A percentile compares a stretch with the other conserved stretches of the same genome.
phyloP scores from a whole-genome alignment of 345 rosid species.

The Lepidium sativum region DNA sequence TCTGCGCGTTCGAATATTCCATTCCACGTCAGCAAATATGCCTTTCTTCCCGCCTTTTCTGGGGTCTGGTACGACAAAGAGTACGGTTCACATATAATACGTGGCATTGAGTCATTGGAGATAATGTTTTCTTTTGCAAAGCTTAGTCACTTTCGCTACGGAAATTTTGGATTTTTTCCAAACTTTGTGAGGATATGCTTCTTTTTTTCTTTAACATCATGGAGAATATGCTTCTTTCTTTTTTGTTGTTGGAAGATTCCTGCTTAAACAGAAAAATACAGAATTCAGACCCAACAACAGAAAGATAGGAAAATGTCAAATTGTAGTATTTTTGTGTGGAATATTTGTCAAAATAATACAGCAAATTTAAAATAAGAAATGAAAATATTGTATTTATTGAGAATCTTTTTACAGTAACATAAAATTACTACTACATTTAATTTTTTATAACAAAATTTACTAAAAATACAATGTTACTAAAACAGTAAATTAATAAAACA shows the following conservation, averaged over 20 bases:
- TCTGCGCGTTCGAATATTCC: conserved; percentile 29
- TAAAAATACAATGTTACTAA: too few relatives aligned
- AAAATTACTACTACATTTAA: too few relatives aligned
- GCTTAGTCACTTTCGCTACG: not conserved
- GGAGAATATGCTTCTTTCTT: too few relatives aligned
- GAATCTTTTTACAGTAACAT: too few relatives aligned
- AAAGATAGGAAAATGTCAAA: not conserved
- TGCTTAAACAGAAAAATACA: not conserved
- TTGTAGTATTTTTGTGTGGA: not conserved
- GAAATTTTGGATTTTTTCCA: not conserved
- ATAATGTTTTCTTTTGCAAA: not conserved
- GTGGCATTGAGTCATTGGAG: conserved; percentile 19
- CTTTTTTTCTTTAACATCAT: too few relatives aligned
- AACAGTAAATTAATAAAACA: too few relatives aligned
- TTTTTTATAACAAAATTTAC: too few relatives aligned
- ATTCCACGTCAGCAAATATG: conserved; percentile 22
- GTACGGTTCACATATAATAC: conserved; percentile 16
- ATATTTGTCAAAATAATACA: not conserved
- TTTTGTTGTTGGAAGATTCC: conserved; percentile 4
- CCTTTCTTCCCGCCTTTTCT: conserved; percentile 20
- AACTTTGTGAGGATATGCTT: not conserved
- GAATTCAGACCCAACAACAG: not conserved
- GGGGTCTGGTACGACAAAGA: conserved; percentile 17
- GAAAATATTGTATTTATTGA: too few relatives aligned
- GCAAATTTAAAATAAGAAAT: too few relatives aligned